Evolutionary conservation across 148 eudicot species (phyloP).

Genomic region (Cornus controversa): DNA sequence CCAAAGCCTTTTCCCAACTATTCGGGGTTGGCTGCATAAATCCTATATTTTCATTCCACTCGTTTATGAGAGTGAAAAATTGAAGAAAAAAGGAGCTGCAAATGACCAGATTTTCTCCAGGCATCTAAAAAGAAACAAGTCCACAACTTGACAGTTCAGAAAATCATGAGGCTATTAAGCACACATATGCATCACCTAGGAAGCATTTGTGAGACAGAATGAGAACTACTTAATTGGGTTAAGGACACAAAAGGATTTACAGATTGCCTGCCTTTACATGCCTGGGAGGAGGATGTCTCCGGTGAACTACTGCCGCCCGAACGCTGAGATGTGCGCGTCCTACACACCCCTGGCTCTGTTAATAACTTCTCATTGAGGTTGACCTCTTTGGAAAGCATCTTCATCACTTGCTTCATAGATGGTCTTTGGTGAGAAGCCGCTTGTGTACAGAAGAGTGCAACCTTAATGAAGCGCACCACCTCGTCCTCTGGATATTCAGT

Average conservation of each 20-base stretch:
- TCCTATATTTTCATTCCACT: no score
- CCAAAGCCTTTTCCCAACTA: no score
- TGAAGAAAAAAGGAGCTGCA: no score
- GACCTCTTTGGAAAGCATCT: conserved; percentile 53
- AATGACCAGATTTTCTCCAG: no score
- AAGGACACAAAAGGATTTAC: conserved; percentile 20
- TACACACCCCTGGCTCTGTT: conserved; percentile 42
- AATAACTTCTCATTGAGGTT: conserved; percentile 39
- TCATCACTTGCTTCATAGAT: conserved; percentile 58
- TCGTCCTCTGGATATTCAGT: conserved; percentile 44
- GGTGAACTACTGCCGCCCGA: conserved; percentile 14
- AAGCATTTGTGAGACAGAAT: conserved; percentile 26
- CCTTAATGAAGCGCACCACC: conserved; percentile 40
- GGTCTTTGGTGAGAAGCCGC: conserved; percentile 51
- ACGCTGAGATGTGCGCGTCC: conserved; percentile 6
- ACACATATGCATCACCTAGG: conserved; percentile 29
- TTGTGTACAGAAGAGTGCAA: conserved; percentile 67
- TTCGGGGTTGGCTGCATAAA: no score
- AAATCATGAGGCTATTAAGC: neutral
- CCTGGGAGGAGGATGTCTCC: conserved; percentile 9
- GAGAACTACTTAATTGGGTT: conserved; percentile 1
- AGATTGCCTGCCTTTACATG: conserved; percentile 15
- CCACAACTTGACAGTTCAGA: neutral
- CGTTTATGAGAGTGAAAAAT: no score
- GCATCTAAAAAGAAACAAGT: no score